Evolutionary conservation across 2,329 filamentous ascomycete genomes (phyloP).

Genomic region (Exophiala aquamarina): DNA sequence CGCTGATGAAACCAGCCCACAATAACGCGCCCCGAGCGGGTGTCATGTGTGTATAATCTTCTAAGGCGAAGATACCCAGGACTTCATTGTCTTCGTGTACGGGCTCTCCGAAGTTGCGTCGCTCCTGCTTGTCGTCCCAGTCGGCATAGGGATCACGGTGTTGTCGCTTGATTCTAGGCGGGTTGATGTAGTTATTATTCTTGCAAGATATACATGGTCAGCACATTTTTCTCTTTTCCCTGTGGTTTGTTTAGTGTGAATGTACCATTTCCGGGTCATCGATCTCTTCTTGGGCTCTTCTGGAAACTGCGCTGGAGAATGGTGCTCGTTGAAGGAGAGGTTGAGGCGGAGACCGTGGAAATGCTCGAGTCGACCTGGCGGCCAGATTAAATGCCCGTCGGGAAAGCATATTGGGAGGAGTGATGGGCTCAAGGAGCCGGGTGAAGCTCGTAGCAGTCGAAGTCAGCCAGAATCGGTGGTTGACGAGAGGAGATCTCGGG

Average conservation of each 20-base stretch:
- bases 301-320: constrained; percentile 42
- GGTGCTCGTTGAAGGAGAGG: constrained; percentile 35
- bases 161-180: constrained; percentile 72
- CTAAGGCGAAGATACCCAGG: constrained; percentile 82
- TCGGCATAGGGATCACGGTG: constrained; percentile 89
- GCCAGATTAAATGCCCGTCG: constrained; percentile 42
- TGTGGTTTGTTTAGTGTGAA: constrained; percentile 19
- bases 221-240: background rate
- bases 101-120: constrained; percentile 93
- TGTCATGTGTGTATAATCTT: constrained; percentile 83
- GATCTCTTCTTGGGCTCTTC: constrained; percentile 37
- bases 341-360: constrained; percentile 13
- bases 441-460: constrained; percentile 7
- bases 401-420: constrained; percentile 42
- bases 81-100: constrained; percentile 96
- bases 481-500: too few species aligned
- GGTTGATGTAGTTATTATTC: constrained; percentile 51
- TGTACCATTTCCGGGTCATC: constrained; percentile 47
- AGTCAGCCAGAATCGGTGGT: background rate
- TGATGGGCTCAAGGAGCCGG: constrained; percentile 11
- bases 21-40: constrained; percentile 69
- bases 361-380: constrained; percentile 32
- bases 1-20: constrained; percentile 65
- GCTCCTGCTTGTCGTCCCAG: constrained; percentile 98
- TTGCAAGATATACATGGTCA: constrained; percentile 22